Evolutionary conservation across 148 eudicot species (phyloP).

Genomic region (Beta vulgaris): DNA sequence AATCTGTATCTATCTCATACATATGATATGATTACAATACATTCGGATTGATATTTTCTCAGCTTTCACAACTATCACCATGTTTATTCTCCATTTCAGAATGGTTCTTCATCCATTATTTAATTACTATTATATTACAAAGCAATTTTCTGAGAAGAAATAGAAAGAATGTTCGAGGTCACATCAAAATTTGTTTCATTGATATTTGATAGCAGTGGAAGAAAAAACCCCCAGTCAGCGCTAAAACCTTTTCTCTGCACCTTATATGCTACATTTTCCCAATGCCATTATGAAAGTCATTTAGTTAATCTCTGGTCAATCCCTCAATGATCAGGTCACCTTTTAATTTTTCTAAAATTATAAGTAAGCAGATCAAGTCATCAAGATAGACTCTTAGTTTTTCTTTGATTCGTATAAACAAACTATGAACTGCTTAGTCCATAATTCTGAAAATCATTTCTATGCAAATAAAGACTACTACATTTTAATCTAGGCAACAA

Average conservation of each 20-base stretch:
- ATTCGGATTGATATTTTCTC: background rate
- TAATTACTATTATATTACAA: background rate
- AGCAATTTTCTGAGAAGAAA: background rate
- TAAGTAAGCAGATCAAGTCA: background rate
- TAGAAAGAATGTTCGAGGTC: too few relatives aligned
- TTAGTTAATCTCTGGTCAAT: background rate
- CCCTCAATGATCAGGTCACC: background rate
- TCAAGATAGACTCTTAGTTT: background rate
- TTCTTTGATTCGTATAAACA: background rate
- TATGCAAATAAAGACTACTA: background rate
- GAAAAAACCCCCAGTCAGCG: too few relatives aligned
- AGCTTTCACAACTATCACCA: background rate
- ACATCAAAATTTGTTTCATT: too few relatives aligned
- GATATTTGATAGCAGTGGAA: too few relatives aligned
- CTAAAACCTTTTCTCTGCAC: too few relatives aligned
- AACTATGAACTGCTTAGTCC: background rate
- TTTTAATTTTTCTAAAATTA: background rate
- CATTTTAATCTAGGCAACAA: too few relatives aligned
- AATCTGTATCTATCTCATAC: too few relatives aligned
- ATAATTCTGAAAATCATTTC: background rate
- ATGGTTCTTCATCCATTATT: background rate
- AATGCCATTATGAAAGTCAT: background rate
- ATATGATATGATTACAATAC: too few relatives aligned
- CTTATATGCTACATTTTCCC: background rate
- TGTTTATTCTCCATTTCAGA: background rate